phyloP scores from a whole-genome alignment of 805 yeast species.

The Suhomyces tanzawaensis region DNA sequence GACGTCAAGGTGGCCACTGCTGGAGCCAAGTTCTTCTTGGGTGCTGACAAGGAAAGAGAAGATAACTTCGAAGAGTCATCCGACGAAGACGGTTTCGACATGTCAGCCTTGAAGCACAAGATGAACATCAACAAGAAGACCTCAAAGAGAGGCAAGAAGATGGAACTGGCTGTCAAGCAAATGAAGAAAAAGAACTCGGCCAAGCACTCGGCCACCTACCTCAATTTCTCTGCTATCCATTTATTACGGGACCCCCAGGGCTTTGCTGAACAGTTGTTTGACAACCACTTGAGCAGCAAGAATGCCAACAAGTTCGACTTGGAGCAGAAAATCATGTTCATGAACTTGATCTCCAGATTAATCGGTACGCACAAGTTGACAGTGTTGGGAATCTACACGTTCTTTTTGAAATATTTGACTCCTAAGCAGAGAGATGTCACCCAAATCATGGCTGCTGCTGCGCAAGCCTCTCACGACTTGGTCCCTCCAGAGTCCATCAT shows the following conservation, averaged over 20 bases:
- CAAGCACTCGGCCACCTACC: constrained; percentile 59
- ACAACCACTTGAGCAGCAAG: constrained; percentile 67
- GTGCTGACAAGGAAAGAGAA: constrained; percentile 93
- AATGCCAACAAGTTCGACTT: constrained; percentile 68
- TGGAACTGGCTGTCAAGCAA: constrained; percentile 69
- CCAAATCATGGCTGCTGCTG: constrained; percentile 93
- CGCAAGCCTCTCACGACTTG: constrained; percentile 94
- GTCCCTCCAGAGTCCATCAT: constrained; percentile 92
- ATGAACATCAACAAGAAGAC: constrained; percentile 81
- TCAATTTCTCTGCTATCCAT: constrained; percentile 94
- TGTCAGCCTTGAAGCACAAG: constrained; percentile 73
- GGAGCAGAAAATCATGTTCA: constrained; percentile 84
- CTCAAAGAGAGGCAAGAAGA: constrained; percentile 73
- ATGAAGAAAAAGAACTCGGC: constrained; percentile 60
- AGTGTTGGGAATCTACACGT: constrained; percentile 85
- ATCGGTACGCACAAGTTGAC: constrained; percentile 94
- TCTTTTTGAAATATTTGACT: constrained; percentile 81
- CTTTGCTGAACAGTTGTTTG: constrained; percentile 83
- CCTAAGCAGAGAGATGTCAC: constrained; percentile 96
- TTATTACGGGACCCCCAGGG: constrained; percentile 96
- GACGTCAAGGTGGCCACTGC: constrained; percentile 85
- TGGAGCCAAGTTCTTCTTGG: constrained; percentile 87
- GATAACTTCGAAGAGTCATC: constrained; percentile 73
- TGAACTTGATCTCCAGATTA: constrained; percentile 84
- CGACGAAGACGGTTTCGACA: constrained; percentile 72